These are phyloP conservation scores for Podila epicladia DNA, from an alignment of 192 early-diverging fungal genomes.

Conservation along the genomic window DNA sequence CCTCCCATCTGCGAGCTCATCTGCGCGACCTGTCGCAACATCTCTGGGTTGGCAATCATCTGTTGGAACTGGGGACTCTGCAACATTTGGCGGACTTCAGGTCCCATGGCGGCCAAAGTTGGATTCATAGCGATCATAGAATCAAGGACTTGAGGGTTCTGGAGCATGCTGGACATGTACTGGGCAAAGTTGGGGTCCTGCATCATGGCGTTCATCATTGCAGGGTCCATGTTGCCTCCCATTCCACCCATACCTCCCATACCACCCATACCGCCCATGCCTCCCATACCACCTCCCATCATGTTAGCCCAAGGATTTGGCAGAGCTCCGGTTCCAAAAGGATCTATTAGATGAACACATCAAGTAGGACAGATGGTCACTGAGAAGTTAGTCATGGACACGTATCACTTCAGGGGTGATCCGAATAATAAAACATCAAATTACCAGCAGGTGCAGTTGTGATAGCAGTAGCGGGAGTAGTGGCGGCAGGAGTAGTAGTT, in stretches of 20 bases:
- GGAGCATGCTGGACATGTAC: conserved; percentile 82
- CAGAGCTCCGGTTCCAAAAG: conserved; percentile 41
- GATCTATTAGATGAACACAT: conserved; percentile 14
- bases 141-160: conserved; percentile 89
- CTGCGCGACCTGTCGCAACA: conserved; percentile 75
- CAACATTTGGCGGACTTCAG: conserved; percentile 89
- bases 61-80: conserved; percentile 79
- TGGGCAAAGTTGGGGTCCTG: conserved; percentile 87
- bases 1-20: conserved; percentile 63
- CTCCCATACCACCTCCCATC: conserved; percentile 53
- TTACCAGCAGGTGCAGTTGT: conserved; percentile 21
- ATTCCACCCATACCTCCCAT: conserved; percentile 69
- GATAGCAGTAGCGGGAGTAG: conserved; percentile 40
- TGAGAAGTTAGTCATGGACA: background rate
- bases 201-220: conserved; percentile 76
- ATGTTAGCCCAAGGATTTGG: conserved; percentile 47
- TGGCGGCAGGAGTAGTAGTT: conserved; percentile 37
- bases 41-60: conserved; percentile 88
- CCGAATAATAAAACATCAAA: background rate
- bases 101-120: conserved; percentile 80
- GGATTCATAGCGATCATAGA: conserved; percentile 88
- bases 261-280: conserved; percentile 42
- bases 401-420: background rate
- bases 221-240: conserved; percentile 69
- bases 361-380: background rate